Conservation (phyloP, 192 early-diverging fungal species). For the Podila epigama region DNA sequence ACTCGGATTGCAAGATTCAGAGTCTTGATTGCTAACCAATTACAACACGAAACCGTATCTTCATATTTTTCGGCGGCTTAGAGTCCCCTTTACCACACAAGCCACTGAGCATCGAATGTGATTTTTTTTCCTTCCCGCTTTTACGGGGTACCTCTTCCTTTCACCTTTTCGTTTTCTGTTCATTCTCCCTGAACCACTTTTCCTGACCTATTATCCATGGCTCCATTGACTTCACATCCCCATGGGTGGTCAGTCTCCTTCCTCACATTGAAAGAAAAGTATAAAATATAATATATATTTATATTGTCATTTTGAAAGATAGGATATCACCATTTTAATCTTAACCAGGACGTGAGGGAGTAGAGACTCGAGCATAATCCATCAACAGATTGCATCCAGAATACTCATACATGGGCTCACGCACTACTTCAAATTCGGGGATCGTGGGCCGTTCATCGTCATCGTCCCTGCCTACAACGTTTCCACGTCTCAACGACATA, state of each 20-base stretch:
- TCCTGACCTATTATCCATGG: neutral
- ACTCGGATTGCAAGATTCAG: too few relatives aligned
- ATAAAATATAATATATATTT: too few relatives aligned
- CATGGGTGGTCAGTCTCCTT: too few relatives aligned
- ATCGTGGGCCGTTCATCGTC: conserved; percentile 48
- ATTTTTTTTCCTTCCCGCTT: too few relatives aligned
- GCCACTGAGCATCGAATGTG: too few relatives aligned
- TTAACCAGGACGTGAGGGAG: conserved; percentile 68
- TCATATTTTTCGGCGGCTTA: too few relatives aligned
- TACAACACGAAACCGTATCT: too few relatives aligned
- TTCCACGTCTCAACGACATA: conserved; percentile 34
- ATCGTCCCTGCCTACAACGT: conserved; percentile 10
- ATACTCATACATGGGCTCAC: conserved; percentile 71
- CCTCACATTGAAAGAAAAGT: neutral
- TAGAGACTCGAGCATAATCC: conserved; percentile 70
- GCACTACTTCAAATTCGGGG: conserved; percentile 73
- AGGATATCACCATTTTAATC: too few relatives aligned
- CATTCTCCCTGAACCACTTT: neutral
- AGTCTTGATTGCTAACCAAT: neutral
- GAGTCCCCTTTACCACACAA: too few relatives aligned
- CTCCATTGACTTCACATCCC: too few relatives aligned
- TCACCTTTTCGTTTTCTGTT: neutral
- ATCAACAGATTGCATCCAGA: conserved; percentile 70
- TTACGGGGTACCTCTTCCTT: too few relatives aligned
- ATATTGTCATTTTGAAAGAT: too few relatives aligned